Evolutionary conservation across 192 early-diverging fungal genomes (phyloP).

Genomic region (Funneliformis geosporum): DNA sequence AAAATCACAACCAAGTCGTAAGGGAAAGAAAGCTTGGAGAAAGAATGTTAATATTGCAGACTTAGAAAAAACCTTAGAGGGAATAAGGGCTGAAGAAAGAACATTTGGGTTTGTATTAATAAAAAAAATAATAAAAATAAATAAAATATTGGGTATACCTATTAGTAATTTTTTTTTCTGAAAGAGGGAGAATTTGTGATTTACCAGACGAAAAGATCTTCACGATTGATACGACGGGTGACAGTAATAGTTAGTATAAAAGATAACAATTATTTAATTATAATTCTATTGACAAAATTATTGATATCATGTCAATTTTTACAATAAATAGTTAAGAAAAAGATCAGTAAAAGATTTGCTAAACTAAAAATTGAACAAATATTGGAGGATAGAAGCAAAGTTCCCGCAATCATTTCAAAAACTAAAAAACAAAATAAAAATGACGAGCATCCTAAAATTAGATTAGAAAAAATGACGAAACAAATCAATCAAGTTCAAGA

Average conservation of each 20-base stretch:
- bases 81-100: slow-evolving; percentile 71
- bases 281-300: background rate
- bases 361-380: slow-evolving; percentile 84
- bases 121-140: background rate
- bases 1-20: slow-evolving; percentile 65
- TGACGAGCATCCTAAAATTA: background rate
- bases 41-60: slow-evolving; percentile 86
- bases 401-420: slow-evolving; percentile 50
- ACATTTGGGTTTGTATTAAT: slow-evolving; percentile 60
- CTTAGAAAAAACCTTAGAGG: slow-evolving; percentile 75
- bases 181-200: slow-evolving; percentile 57
- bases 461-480: background rate
- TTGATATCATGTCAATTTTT: background rate
- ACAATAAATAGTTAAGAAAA: slow-evolving; percentile 39
- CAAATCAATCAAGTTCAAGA: background rate
- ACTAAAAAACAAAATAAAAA: background rate
- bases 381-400: slow-evolving; percentile 67
- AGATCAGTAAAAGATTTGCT: slow-evolving; percentile 48
- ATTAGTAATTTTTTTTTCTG: slow-evolving; percentile 37
- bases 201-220: slow-evolving; percentile 62
- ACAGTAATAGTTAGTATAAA: slow-evolving; percentile 38
- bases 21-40: slow-evolving; percentile 91
- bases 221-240: slow-evolving; percentile 67
- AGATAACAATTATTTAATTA: background rate
- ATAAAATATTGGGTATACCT: slow-evolving; percentile 32